Percentiles rank a stretch among this genome's conserved stretches.
Evolutionary conservation across 257 asterid genomes (phyloP).

Genomic region (Cinchona pubescens): DNA sequence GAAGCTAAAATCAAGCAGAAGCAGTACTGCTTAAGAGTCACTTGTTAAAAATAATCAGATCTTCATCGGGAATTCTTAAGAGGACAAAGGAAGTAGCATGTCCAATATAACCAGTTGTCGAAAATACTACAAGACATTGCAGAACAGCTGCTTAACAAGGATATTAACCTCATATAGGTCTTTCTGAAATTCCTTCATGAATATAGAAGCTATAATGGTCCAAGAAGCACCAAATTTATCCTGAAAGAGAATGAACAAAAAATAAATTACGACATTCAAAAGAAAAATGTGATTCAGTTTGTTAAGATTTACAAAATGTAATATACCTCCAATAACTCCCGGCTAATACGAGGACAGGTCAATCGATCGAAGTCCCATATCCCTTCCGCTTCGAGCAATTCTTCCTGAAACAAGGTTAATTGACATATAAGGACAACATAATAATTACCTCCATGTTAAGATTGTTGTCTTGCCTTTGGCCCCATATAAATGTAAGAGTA

Average conservation of each 20-base stretch:
- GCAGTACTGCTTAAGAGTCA: not conserved
- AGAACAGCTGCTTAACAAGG: conserved; percentile 8
- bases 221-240: conserved; percentile 84
- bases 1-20: not conserved
- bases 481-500: not conserved
- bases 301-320: not conserved
- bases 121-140: not conserved
- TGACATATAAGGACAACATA: not conserved
- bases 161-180: conserved; percentile 67
- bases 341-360: conserved; percentile 69
- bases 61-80: not conserved
- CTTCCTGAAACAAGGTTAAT: conserved; percentile 55
- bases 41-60: not conserved
- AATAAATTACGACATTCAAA: conserved; percentile 7
- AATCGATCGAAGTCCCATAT: conserved; percentile 90
- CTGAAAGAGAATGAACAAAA: conserved; percentile 42
- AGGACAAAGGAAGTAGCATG: not conserved
- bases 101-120: not conserved
- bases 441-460: not conserved
- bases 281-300: not conserved
- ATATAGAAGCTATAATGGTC: conserved; percentile 71
- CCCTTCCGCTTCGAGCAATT: conserved; percentile 92
- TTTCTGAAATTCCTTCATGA: conserved; percentile 67
- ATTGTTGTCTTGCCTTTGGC: not conserved
- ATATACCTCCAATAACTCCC: conserved; percentile 54